Percentiles rank a stretch among this genome's conserved stretches.
phyloP scores from a whole-genome alignment of 345 rosid genomes.

The Rhizophora mangle region DNA sequence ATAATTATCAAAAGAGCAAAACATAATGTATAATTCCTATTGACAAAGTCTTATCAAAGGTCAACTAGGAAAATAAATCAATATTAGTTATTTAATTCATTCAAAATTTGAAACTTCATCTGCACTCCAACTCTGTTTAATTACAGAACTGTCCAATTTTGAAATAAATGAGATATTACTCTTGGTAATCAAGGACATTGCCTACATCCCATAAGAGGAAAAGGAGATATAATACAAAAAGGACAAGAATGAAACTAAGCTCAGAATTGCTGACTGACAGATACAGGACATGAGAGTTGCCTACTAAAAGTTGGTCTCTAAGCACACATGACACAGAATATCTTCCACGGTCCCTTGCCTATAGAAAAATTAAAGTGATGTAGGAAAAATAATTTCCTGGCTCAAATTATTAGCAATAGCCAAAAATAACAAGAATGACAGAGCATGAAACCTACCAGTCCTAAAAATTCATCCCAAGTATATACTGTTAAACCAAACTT shows the following conservation, averaged over 20 bases:
- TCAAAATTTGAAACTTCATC: background rate
- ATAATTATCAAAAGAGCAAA: background rate
- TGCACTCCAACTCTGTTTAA: background rate
- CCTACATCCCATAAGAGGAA: background rate
- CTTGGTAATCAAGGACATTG: slow-evolving; percentile 9
- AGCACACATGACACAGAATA: background rate
- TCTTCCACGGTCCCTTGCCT: background rate
- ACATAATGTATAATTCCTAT: too few relatives aligned
- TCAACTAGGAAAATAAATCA: too few relatives aligned
- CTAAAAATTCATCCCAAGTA: slow-evolving; percentile 83
- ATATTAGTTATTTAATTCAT: too few relatives aligned
- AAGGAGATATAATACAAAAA: background rate
- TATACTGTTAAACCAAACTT: slow-evolving; percentile 55
- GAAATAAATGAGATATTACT: background rate
- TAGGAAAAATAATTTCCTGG: background rate
- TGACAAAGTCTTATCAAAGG: too few relatives aligned
- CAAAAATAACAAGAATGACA: background rate
- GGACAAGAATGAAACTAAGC: background rate
- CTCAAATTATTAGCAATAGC: background rate
- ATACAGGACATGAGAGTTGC: background rate
- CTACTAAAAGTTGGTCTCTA: background rate
- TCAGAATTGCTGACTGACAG: background rate
- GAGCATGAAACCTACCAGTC: slow-evolving; percentile 44
- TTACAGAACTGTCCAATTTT: background rate
- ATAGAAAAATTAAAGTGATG: background rate